phyloP scores from a whole-genome alignment of 805 yeast species.

The Sugiyamaella qingdaonensis region DNA sequence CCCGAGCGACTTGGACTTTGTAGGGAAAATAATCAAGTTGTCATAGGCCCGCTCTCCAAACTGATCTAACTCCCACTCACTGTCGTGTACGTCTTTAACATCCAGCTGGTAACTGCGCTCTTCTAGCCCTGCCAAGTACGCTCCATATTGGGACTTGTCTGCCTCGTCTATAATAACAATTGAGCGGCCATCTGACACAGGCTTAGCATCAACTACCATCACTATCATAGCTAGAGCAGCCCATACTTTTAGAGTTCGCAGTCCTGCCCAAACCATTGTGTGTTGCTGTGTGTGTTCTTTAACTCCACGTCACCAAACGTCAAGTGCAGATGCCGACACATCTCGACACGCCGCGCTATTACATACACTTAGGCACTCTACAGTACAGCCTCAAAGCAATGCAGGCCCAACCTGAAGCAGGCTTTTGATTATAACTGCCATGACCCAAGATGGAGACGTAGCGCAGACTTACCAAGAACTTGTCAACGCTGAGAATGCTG shows the following conservation, averaged over 20 bases:
- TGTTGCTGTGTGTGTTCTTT: background rate
- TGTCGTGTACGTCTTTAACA: conserved; percentile 30
- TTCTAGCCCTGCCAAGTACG: conserved; percentile 23
- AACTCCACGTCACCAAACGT: conserved; percentile 2
- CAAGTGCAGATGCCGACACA: background rate
- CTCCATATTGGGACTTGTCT: conserved; percentile 18
- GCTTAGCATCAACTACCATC: conserved; percentile 6
- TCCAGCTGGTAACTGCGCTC: conserved; percentile 36
- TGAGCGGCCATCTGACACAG: conserved; percentile 24
- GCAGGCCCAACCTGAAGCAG: background rate
- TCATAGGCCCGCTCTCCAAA: conserved; percentile 48
- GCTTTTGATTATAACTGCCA: background rate
- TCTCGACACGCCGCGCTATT: background rate
- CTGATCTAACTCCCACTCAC: conserved; percentile 33
- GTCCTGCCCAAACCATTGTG: conserved; percentile 2
- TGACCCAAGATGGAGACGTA: conserved; percentile 34
- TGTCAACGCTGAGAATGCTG: conserved; percentile 65
- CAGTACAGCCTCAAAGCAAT: background rate
- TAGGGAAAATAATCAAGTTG: conserved; percentile 57
- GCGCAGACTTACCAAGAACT: conserved; percentile 58
- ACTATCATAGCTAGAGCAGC: background rate
- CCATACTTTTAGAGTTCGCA: background rate
- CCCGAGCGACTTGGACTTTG: conserved; percentile 41
- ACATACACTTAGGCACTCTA: background rate
- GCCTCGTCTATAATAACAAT: conserved; percentile 33